phyloP scores from a whole-genome alignment of 208 protist species.

The Porcisia deanei region DNA sequence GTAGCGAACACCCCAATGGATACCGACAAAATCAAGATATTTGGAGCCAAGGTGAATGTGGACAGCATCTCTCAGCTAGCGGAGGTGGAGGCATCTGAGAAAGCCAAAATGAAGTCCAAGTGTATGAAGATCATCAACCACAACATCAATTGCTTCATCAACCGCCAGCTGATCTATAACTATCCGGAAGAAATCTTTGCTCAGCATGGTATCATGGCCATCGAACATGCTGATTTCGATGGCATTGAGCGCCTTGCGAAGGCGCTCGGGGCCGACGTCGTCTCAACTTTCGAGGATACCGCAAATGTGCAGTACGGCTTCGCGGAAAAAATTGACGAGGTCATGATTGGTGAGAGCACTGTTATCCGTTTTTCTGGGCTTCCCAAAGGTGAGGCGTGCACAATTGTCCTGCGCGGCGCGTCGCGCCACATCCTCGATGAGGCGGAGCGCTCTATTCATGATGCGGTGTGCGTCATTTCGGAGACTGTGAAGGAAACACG shows the following conservation, averaged over 20 bases:
- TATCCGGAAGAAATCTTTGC: slow-evolving; percentile 99
- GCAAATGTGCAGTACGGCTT: slow-evolving; percentile 96
- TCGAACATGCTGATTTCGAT: slow-evolving; percentile 99
- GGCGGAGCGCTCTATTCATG: slow-evolving; percentile 99
- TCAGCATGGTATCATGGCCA: slow-evolving; percentile 96
- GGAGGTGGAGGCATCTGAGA: slow-evolving; percentile 99
- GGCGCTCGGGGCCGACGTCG: slow-evolving; percentile 98
- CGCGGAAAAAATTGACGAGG: slow-evolving; percentile 97
- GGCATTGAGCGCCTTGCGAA: slow-evolving; percentile 96
- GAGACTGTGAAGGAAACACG: slow-evolving; percentile 96
- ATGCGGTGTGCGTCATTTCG: slow-evolving; percentile 99
- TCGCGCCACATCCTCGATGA: slow-evolving; percentile 99
- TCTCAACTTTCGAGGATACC: slow-evolving; percentile 99
- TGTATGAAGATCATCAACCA: slow-evolving; percentile 97
- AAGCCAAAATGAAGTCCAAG: slow-evolving; percentile 93
- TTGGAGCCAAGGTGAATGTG: slow-evolving; percentile 95
- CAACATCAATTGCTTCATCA: slow-evolving; percentile 99
- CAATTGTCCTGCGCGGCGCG: slow-evolving; percentile 99
- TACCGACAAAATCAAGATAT: slow-evolving; percentile 99
- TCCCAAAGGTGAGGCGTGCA: slow-evolving; percentile 96
- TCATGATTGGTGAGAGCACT: slow-evolving; percentile 98
- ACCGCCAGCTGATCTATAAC: slow-evolving; percentile 99
- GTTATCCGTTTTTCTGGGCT: slow-evolving; percentile 98
- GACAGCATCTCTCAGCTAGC: slow-evolving; percentile 95
- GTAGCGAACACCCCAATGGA: slow-evolving; percentile 99